Evolutionary conservation across 1,139 yeast genomes (phyloP).

Genomic region (Suhomyces bolitotheri): DNA sequence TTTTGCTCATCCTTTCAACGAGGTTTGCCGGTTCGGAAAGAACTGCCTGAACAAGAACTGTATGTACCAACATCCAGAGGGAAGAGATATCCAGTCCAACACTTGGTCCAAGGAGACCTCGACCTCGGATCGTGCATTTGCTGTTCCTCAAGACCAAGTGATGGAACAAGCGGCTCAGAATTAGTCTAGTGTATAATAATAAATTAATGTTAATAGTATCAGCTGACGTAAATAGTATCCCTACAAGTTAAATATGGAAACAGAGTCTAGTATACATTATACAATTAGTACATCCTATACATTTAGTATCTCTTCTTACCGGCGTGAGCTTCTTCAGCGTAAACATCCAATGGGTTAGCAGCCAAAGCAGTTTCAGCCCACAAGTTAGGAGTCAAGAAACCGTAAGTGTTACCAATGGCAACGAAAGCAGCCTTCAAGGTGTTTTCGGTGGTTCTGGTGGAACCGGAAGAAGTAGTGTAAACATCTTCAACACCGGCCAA

Average conservation of each 20-base stretch:
- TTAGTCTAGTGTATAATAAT: conserved; percentile 11
- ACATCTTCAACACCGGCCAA: conserved; percentile 99
- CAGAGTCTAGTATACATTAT: no score
- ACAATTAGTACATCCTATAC: no score
- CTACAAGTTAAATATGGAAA: no score
- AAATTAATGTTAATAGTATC: no score
- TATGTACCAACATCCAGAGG: conserved; percentile 77
- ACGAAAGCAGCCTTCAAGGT: conserved; percentile 99
- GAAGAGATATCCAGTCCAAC: conserved; percentile 47
- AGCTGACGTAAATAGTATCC: no score
- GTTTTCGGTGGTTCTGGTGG: conserved; percentile 99
- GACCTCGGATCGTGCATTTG: conserved; percentile 63
- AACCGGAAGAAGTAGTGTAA: conserved; percentile 97
- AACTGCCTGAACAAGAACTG: conserved; percentile 72
- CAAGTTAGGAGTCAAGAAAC: conserved; percentile 99
- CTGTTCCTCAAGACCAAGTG: conserved; percentile 74
- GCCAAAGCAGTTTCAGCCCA: conserved; percentile 87
- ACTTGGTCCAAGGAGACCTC: conserved; percentile 44
- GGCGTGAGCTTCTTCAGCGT: conserved; percentile 76
- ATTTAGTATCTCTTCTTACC: conserved; percentile 71
- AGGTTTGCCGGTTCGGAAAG: conserved; percentile 76
- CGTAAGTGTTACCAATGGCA: conserved; percentile 99
- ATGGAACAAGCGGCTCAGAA: conserved; percentile 67
- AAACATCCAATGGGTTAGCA: conserved; percentile 92
- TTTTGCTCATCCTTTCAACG: conserved; percentile 77